Evolutionary conservation across 768 basidiomycete species (phyloP).

Genomic region (Suillus tomentosus): DNA sequence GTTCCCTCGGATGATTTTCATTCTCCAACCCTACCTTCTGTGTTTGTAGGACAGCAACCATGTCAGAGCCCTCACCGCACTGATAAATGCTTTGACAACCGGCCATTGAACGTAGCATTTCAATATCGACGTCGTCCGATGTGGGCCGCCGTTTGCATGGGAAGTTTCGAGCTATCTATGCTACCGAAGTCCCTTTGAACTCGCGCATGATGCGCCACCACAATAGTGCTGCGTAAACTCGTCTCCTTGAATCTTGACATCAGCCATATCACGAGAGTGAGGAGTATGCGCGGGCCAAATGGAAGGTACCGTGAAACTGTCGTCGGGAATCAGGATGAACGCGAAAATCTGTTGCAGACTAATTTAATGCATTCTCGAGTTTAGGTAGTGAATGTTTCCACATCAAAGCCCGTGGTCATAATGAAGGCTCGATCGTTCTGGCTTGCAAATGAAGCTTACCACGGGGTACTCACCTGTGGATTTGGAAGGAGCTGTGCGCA

Average conservation of each 20-base stretch:
- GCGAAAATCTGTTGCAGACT: constrained; percentile 36
- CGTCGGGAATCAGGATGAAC: constrained; percentile 31
- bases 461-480: neutral
- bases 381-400: neutral
- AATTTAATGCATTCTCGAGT: constrained; percentile 32
- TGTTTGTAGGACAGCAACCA: neutral
- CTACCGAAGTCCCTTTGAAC: constrained; percentile 42
- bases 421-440: neutral
- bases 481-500: neutral
- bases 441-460: neutral
- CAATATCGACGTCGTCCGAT: constrained; percentile 40
- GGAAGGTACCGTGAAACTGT: constrained; percentile 38
- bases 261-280: constrained; percentile 30
- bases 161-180: constrained; percentile 45
- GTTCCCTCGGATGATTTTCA: neutral
- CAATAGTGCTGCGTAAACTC: constrained; percentile 33
- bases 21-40: neutral
- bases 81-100: constrained; percentile 44
- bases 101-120: constrained; percentile 52
- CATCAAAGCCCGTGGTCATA: neutral
- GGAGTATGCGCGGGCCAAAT: constrained; percentile 36
- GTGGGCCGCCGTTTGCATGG: constrained; percentile 37
- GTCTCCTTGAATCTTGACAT: too few relatives aligned
- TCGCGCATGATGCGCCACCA: constrained; percentile 30
- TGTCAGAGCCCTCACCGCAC: constrained; percentile 25